Evolutionary conservation across 257 asterid species (phyloP), one percentile per base, ranked within the genome.

Genomic region (Capsicum baccatum): DNA sequence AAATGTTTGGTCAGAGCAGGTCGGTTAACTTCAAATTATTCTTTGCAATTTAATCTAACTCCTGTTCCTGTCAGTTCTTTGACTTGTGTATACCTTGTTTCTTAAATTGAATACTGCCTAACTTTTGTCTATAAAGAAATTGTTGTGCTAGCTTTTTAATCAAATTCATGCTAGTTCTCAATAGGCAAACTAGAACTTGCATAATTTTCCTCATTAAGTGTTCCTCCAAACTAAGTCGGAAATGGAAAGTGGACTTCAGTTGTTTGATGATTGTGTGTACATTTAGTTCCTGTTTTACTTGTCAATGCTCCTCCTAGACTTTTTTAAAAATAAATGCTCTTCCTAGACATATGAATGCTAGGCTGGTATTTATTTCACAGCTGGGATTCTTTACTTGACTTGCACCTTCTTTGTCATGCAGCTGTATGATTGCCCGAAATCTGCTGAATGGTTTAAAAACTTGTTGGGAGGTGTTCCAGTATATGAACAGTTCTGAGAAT

Each of bases 401-500:
- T 74, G 81, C 60, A 12, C 79, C 79, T 78, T 85, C 26, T 89
- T 66, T 89, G 85, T 83, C 85, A 82, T 89, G 86, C 98, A 97
- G 99, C 91, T 95, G 99, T 86, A 86, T 94, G 91, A 97, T 95
- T 83, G 97, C 98, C 59, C 94, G 99, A 84, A 97, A 97, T 89
- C 90, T 94, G 78, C 87, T 97, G 98, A 91, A 88, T 89, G 98
- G 98, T 86, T 82, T 92, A 90, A 97, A 91, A 88, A 94, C 90
- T 55, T 95, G 99, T 86, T 85, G 89, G 62, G 99, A 97, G 87
- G 95, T 95, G 83, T 95, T 88, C 88, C 89, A 83, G 42, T 92
- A 89, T 87, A 97, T 97, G 98, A 92, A 92, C 86, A 94, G 50
- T 86, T 91, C 90, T 80, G 97, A 90, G 83, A 90, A 91, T 87